These are phyloP conservation scores for Hypomontagnella submonticulosa DNA, from an alignment of 495 filamentous ascomycete genomes.

Conservation along the genomic window DNA sequence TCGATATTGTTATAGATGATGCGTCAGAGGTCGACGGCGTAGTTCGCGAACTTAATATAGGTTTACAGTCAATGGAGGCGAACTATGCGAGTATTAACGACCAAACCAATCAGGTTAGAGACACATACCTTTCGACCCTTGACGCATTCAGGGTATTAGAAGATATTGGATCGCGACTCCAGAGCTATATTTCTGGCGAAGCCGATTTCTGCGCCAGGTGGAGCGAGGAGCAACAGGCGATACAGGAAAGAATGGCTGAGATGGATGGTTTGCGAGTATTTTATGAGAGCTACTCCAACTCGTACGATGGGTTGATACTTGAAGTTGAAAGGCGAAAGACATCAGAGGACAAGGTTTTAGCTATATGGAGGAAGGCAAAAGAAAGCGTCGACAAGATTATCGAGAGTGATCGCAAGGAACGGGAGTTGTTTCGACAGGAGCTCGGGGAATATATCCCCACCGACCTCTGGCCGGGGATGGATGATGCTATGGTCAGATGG, in stretches of 20 bases:
- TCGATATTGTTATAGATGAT: slow-evolving; percentile 83
- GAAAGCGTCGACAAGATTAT: slow-evolving; percentile 79
- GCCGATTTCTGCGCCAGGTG: slow-evolving; percentile 78
- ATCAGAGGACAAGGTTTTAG: slow-evolving; percentile 76
- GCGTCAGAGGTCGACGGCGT: slow-evolving; percentile 90
- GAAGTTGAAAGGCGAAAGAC: slow-evolving; percentile 80
- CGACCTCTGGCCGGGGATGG: slow-evolving; percentile 86
- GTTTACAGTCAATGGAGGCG: slow-evolving; percentile 78
- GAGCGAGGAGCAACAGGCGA: slow-evolving; percentile 75
- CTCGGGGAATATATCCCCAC: slow-evolving; percentile 87
- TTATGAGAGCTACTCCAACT: slow-evolving; percentile 84
- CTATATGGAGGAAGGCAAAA: slow-evolving; percentile 77
- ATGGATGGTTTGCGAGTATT: slow-evolving; percentile 78
- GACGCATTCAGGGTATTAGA: slow-evolving; percentile 74
- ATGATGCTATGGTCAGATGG: slow-evolving; percentile 54
- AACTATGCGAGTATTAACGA: slow-evolving; percentile 68
- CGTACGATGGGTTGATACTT: slow-evolving; percentile 84
- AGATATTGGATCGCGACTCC: slow-evolving; percentile 70
- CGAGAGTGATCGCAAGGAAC: slow-evolving; percentile 75
- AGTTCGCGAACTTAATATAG: slow-evolving; percentile 81
- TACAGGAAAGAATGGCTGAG: slow-evolving; percentile 74
- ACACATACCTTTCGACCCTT: slow-evolving; percentile 59
- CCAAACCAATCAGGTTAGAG: slow-evolving; percentile 65
- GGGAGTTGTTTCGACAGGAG: slow-evolving; percentile 82
- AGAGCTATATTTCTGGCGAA: slow-evolving; percentile 74